Conservation (phyloP, 345 rosid species). For the Litchi chinensis region DNA sequence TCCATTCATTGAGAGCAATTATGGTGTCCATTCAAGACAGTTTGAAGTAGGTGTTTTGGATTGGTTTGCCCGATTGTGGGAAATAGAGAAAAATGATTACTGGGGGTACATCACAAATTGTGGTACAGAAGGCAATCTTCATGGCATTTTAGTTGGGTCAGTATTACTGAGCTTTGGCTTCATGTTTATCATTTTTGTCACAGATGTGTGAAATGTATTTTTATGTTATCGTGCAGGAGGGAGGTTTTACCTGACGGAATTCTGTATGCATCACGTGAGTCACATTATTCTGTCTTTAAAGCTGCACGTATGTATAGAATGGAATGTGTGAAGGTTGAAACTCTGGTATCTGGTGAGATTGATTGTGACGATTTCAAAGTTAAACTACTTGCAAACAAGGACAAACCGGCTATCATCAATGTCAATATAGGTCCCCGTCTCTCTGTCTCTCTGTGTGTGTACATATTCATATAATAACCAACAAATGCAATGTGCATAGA, state of each 20-base stretch:
- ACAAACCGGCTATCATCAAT: conserved; percentile 89
- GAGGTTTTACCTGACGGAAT: conserved; percentile 93
- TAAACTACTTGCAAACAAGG: conserved; percentile 77
- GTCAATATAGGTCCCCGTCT: conserved; percentile 71
- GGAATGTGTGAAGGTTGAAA: conserved; percentile 80
- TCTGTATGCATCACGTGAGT: conserved; percentile 81
- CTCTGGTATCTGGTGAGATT: conserved; percentile 83
- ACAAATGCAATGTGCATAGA: not conserved
- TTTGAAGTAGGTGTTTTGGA: conserved; percentile 99
- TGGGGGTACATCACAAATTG: conserved; percentile 99
- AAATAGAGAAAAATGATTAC: conserved; percentile 87
- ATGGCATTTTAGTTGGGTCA: conserved; percentile 95
- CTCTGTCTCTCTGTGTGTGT: conserved; percentile 21
- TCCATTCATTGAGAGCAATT: conserved; percentile 97
- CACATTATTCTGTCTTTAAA: conserved; percentile 91
- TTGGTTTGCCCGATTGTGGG: conserved; percentile 99
- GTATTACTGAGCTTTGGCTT: conserved; percentile 22
- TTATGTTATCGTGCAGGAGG: conserved; percentile 50
- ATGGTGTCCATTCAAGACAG: conserved; percentile 96
- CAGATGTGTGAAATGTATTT: not conserved
- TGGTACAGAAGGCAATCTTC: conserved; percentile 99
- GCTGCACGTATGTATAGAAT: conserved; percentile 97
- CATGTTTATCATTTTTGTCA: not conserved
- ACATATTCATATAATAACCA: not conserved
- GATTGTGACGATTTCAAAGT: conserved; percentile 71